Conservation (phyloP, 1,139 yeast species). For the Taphrina communis region DNA sequence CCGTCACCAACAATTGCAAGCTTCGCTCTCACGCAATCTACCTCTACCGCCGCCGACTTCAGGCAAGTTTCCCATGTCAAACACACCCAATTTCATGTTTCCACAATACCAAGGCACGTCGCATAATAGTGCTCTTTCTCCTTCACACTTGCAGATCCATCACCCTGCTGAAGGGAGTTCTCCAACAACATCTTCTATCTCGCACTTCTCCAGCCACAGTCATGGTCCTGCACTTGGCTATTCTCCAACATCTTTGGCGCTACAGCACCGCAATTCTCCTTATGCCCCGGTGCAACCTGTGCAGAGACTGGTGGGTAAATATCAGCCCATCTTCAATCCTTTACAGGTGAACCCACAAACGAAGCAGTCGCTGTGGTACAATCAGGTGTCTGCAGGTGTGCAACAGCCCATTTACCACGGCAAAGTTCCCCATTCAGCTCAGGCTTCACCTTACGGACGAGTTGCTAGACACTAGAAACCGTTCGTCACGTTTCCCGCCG, state of each 20-base stretch:
- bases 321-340: slow-evolving; percentile 27
- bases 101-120: slow-evolving; percentile 12
- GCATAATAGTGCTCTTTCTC: slow-evolving; percentile 7
- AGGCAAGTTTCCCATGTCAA: not conserved
- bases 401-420: slow-evolving; percentile 24
- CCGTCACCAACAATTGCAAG: slow-evolving; percentile 22
- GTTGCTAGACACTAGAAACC: not conserved
- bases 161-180: slow-evolving; percentile 14
- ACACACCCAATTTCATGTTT: not conserved
- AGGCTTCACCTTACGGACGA: not conserved
- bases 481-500: too few relatives aligned
- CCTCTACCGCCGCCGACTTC: not conserved
- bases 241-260: slow-evolving; percentile 38
- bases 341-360: slow-evolving; percentile 9
- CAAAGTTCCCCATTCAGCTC: slow-evolving; percentile 5
- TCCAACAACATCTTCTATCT: slow-evolving; percentile 14
- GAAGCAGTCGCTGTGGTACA: slow-evolving; percentile 30
- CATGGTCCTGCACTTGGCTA: slow-evolving; percentile 22
- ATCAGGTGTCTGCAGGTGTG: slow-evolving; percentile 14
- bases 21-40: not conserved
- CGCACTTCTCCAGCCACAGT: slow-evolving; percentile 26
- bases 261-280: slow-evolving; percentile 38
- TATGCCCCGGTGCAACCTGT: slow-evolving; percentile 39
- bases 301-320: slow-evolving; percentile 24
- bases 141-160: slow-evolving; percentile 14